A percentile compares a stretch with the other conserved stretches of the same genome.
These are phyloP conservation scores for Artemisia argyi DNA, from an alignment of 129 eudicot genomes.

Conservation along the genomic window DNA sequence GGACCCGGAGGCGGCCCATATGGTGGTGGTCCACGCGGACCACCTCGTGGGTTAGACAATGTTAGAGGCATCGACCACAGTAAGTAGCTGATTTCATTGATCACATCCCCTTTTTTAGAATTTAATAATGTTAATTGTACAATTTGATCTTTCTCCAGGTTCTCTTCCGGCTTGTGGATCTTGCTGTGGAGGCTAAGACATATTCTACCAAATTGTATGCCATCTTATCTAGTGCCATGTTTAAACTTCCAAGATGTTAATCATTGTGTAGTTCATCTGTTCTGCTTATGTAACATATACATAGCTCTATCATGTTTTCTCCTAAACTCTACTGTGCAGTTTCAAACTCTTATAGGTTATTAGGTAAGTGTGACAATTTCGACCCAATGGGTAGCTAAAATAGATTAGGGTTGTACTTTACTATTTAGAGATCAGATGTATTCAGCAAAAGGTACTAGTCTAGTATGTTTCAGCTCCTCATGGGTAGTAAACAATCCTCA, in stretches of 20 bases:
- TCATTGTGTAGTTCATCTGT: constrained; percentile 5
- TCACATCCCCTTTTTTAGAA: not conserved
- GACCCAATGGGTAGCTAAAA: not conserved
- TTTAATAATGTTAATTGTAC: not conserved
- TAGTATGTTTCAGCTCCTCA: no score
- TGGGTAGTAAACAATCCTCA: no score
- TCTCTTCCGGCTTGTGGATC: constrained; percentile 95
- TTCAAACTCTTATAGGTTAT: not conserved
- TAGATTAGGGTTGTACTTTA: not conserved
- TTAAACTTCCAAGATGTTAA: constrained; percentile 5
- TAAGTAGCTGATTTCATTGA: constrained; percentile 38
- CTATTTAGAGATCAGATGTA: not conserved
- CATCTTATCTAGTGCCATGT: not conserved
- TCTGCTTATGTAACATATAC: constrained; percentile 4
- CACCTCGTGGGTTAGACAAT: constrained; percentile 73
- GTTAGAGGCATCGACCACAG: constrained; percentile 86
- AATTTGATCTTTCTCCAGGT: constrained; percentile 34
- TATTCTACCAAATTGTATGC: not conserved
- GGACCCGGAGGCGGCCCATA: constrained; percentile 87
- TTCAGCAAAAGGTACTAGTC: no score
- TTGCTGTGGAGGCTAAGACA: constrained; percentile 65
- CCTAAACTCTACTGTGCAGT: not conserved
- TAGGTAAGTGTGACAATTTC: constrained; percentile 1
- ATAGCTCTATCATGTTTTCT: not conserved
- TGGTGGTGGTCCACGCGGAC: constrained; percentile 64